phyloP scores from a whole-genome alignment of 2,329 filamentous ascomycete species.

The Sporothrix pallida region DNA sequence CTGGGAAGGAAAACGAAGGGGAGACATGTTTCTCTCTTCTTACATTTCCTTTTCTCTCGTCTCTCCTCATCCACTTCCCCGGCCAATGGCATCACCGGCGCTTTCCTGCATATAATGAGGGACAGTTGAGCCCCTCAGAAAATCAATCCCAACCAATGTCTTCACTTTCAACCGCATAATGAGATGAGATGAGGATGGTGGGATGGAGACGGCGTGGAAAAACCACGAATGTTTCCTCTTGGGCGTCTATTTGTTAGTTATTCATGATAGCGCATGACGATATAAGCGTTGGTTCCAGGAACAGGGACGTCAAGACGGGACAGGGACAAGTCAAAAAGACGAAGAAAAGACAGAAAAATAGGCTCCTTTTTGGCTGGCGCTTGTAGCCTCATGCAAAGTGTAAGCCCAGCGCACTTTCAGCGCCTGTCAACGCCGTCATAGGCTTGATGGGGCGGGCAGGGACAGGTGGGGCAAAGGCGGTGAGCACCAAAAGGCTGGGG shows the following conservation, averaged over 20 bases:
- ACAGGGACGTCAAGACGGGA: background rate
- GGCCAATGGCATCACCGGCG: constrained; percentile 33
- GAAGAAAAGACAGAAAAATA: constrained; percentile 5
- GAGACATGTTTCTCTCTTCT: background rate
- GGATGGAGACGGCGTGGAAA: background rate
- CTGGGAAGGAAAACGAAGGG: background rate
- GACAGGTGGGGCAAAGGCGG: constrained; percentile 32
- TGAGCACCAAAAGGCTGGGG: constrained; percentile 4
- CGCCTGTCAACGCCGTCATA: constrained; percentile 7
- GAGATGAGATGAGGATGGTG: constrained; percentile 9
- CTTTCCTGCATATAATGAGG: constrained; percentile 31
- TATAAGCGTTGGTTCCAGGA: constrained; percentile 2
- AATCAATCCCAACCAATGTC: constrained; percentile 20
- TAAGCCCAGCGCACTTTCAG: background rate
- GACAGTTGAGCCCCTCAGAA: background rate
- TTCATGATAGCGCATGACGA: background rate
- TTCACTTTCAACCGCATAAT: constrained; percentile 8
- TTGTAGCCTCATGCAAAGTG: constrained; percentile 32
- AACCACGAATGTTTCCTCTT: background rate
- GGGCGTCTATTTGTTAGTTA: constrained; percentile 9
- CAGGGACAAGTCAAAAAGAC: background rate
- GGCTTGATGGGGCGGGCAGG: background rate
- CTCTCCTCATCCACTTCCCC: background rate
- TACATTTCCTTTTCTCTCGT: background rate
- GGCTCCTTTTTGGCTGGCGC: constrained; percentile 27